A percentile compares a stretch with the other conserved stretches of the same genome.
Evolutionary conservation across 2,329 filamentous ascomycete species (phyloP).

Genomic region (Pestalotiopsis sp.): DNA sequence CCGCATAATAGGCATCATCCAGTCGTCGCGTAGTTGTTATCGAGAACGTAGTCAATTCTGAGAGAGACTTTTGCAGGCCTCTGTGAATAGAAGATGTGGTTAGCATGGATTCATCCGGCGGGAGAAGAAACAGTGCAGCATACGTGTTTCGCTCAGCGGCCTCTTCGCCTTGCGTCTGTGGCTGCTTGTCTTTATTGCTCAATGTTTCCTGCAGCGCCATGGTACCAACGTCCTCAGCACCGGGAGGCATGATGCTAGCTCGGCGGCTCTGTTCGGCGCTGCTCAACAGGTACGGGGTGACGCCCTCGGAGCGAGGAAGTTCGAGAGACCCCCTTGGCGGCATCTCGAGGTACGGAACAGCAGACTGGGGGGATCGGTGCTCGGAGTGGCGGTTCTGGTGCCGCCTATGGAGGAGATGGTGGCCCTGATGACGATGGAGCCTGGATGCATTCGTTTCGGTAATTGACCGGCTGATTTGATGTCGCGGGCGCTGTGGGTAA

Average conservation of each 20-base stretch:
- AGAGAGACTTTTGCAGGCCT: constrained; percentile 54
- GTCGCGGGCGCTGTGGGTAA: constrained; percentile 43
- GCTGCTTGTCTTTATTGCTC: constrained; percentile 39
- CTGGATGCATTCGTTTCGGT: constrained; percentile 55
- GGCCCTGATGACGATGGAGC: constrained; percentile 39
- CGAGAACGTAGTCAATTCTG: constrained; percentile 61
- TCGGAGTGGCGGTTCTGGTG: constrained; percentile 35
- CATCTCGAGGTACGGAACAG: constrained; percentile 31
- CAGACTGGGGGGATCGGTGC: constrained; percentile 26
- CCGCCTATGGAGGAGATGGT: constrained; percentile 38
- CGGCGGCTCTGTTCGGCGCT: constrained; percentile 48
- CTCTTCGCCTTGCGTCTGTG: constrained; percentile 45
- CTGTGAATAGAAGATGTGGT: constrained; percentile 34
- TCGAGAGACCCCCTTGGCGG: constrained; percentile 46
- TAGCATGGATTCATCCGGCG: not conserved
- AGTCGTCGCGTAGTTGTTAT: constrained; percentile 66
- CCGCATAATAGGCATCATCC: constrained; percentile 74
- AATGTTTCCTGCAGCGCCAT: constrained; percentile 21
- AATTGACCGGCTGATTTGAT: constrained; percentile 60
- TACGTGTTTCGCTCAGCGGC: constrained; percentile 44
- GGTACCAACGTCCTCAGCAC: constrained; percentile 23
- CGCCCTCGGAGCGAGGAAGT: constrained; percentile 46
- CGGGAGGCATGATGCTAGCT: constrained; percentile 40
- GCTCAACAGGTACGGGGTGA: constrained; percentile 40
- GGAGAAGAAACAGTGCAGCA: constrained; percentile 21